Evolutionary conservation across 192 early-diverging fungal genomes (phyloP).

Genomic region (Mortierella claussenii): DNA sequence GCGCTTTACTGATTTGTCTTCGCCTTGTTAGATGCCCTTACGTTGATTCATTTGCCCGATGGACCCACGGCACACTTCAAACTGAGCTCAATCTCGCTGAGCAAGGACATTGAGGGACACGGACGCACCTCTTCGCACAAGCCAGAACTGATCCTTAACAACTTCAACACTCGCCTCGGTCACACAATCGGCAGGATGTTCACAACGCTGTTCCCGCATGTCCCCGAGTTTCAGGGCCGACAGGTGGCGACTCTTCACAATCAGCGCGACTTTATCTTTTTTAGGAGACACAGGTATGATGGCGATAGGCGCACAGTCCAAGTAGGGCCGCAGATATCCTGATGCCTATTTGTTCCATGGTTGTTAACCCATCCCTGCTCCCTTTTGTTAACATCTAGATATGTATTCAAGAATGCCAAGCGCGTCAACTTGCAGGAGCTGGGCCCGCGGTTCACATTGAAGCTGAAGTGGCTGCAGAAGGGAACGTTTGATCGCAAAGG

Average conservation of each 20-base stretch:
- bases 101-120: conserved; percentile 85
- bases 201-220: conserved; percentile 95
- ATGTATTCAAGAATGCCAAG: conserved; percentile 86
- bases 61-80: conserved; percentile 98
- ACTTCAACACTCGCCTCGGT: conserved; percentile 95
- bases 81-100: conserved; percentile 81
- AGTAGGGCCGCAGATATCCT: no score
- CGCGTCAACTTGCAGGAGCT: conserved; percentile 93
- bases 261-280: conserved; percentile 99
- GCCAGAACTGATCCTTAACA: conserved; percentile 98
- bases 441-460: conserved; percentile 95
- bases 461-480: conserved; percentile 94
- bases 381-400: conserved; percentile 57
- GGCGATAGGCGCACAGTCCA: background rate
- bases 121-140: conserved; percentile 81
- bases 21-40: conserved; percentile 80
- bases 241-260: conserved; percentile 98
- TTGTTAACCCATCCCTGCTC: no score
- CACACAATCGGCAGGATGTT: conserved; percentile 97
- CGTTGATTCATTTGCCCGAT: conserved; percentile 93
- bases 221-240: conserved; percentile 94
- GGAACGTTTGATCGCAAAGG: conserved; percentile 94
- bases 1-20: background rate
- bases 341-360: no score
- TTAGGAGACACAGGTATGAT: conserved; percentile 87